These are phyloP conservation scores for Petasospora fabianii DNA, from an alignment of 1,139 yeast species.

Conservation along the genomic window DNA sequence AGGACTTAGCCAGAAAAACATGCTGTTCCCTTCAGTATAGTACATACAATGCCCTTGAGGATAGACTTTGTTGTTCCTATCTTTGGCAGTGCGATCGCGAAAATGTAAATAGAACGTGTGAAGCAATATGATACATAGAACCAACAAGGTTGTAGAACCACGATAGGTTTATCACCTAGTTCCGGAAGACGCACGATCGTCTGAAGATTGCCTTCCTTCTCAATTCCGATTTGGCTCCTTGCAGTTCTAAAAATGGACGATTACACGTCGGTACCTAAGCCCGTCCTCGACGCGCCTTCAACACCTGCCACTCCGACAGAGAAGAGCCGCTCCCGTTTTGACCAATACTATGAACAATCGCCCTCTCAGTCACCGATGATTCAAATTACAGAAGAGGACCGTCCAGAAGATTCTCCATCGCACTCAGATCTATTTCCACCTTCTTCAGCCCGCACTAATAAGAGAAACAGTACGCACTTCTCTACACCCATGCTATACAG, in stretches of 20 bases:
- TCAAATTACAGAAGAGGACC: conserved; percentile 25
- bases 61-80: neutral
- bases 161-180: too few relatives aligned
- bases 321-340: conserved; percentile 20
- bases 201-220: too few relatives aligned
- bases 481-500: conserved; percentile 19
- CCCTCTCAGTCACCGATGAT: conserved; percentile 28
- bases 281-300: neutral
- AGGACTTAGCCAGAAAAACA: too few relatives aligned
- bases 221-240: too few relatives aligned
- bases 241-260: conserved; percentile 1
- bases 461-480: conserved; percentile 17
- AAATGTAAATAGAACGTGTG: neutral
- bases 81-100: neutral
- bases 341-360: conserved; percentile 15
- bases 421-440: conserved; percentile 22
- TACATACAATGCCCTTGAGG: neutral
- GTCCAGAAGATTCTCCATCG: conserved; percentile 7
- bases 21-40: too few relatives aligned
- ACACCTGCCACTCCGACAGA: conserved; percentile 18
- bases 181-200: too few relatives aligned
- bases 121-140: neutral
- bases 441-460: conserved; percentile 16
- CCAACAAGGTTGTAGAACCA: neutral
- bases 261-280: neutral